These are phyloP conservation scores for Boletus vinaceobasis DNA, from an alignment of 768 basidiomycete genomes.

Conservation along the genomic window DNA sequence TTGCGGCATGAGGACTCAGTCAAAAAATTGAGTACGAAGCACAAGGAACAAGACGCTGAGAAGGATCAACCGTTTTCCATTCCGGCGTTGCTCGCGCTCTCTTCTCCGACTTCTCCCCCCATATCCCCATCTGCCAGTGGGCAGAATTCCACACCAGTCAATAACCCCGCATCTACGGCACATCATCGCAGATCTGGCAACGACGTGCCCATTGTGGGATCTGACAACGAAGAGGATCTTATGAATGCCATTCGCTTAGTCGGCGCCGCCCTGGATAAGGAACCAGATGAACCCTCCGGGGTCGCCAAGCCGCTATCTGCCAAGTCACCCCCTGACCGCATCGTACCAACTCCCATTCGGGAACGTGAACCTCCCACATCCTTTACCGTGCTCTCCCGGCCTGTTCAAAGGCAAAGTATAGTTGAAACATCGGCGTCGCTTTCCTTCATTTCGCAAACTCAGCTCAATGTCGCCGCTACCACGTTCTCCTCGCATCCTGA, in stretches of 20 bases:
- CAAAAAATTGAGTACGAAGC: conserved; percentile 17
- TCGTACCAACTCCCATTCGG: conserved; percentile 57
- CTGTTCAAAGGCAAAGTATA: conserved; percentile 37
- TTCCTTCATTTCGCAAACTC: conserved; percentile 9
- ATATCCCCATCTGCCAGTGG: conserved; percentile 14
- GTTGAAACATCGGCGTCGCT: conserved; percentile 12
- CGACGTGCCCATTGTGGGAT: conserved; percentile 11
- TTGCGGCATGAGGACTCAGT: conserved; percentile 29
- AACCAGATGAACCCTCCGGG: conserved; percentile 12
- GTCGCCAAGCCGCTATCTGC: neutral
- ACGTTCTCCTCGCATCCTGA: conserved; percentile 13
- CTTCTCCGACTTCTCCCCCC: conserved; percentile 19
- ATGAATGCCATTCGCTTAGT: conserved; percentile 31
- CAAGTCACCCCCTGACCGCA: conserved; percentile 16
- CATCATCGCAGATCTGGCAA: conserved; percentile 18
- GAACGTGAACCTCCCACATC: conserved; percentile 51
- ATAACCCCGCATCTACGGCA: neutral
- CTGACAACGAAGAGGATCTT: conserved; percentile 29
- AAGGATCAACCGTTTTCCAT: conserved; percentile 31
- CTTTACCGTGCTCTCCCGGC: conserved; percentile 62
- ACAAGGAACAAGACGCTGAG: conserved; percentile 18
- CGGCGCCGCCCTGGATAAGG: conserved; percentile 25
- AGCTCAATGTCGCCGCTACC: neutral
- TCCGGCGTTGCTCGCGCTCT: conserved; percentile 22
- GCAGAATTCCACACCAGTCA: neutral